Evolutionary conservation across 2,329 filamentous ascomycete genomes (phyloP).

Genomic region (Aspergillaceae sp.): DNA sequence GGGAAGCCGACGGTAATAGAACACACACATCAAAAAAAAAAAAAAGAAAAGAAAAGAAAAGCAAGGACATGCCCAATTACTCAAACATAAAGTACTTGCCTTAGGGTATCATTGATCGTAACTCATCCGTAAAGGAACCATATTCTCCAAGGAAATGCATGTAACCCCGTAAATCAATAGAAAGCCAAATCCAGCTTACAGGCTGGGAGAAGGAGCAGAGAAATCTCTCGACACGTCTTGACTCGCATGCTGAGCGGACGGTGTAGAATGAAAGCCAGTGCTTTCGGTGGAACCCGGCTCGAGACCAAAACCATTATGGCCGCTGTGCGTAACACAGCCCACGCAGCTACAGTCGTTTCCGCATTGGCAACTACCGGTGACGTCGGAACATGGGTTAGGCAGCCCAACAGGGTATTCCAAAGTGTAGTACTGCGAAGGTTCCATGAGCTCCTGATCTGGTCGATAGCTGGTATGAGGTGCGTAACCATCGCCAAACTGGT

Average conservation of each 20-base stretch:
- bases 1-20: neutral
- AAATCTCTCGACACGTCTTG: constrained; percentile 9
- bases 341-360: constrained; percentile 45
- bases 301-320: constrained; percentile 39
- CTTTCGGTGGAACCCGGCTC: constrained; percentile 8
- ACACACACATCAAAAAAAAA: neutral
- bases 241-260: neutral
- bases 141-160: too few relatives aligned
- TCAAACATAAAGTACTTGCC: constrained; percentile 9
- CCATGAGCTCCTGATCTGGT: constrained; percentile 27
- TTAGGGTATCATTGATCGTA: constrained; percentile 25
- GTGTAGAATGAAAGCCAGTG: constrained; percentile 1
- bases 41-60: constrained; percentile 2
- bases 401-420: constrained; percentile 34
- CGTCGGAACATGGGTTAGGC: constrained; percentile 37
- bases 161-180: neutral
- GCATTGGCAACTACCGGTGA: constrained; percentile 44
- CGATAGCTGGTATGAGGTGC: constrained; percentile 17
- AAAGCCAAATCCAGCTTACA: constrained; percentile 6
- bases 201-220: constrained; percentile 15
- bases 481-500: constrained; percentile 16
- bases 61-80: constrained; percentile 1
- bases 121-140: constrained; percentile 1
- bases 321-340: constrained; percentile 46
- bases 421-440: constrained; percentile 35